These are phyloP conservation scores for Sclerotinia sclerotiorum DNA, from an alignment of 2,329 filamentous ascomycete genomes.

Conservation along the genomic window DNA sequence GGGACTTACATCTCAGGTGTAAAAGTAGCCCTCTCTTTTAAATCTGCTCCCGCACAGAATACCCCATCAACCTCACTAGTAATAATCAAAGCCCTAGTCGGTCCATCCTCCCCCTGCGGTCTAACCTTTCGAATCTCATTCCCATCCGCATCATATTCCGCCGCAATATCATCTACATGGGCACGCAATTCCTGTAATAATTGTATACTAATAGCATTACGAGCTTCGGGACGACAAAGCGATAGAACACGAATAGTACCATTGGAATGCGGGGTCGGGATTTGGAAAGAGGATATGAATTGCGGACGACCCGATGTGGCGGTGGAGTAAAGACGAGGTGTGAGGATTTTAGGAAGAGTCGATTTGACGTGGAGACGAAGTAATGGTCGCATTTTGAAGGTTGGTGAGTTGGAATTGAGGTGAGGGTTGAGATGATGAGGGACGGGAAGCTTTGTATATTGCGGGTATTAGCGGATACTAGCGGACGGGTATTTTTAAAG, in stretches of 20 bases:
- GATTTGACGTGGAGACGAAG: conserved; percentile 14
- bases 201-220: conserved; percentile 85
- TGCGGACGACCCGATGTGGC: conserved; percentile 18
- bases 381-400: conserved; percentile 11
- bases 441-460: background rate
- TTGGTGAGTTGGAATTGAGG: background rate
- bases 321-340: conserved; percentile 25
- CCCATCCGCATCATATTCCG: conserved; percentile 57
- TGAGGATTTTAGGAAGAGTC: conserved; percentile 23
- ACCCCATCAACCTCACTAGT: conserved; percentile 81
- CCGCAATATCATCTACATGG: conserved; percentile 71
- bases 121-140: conserved; percentile 54
- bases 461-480: conserved; percentile 2
- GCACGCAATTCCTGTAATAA: conserved; percentile 70
- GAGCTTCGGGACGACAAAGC: conserved; percentile 78
- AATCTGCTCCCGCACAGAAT: conserved; percentile 92
- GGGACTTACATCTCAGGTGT: conserved; percentile 66
- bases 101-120: conserved; percentile 48
- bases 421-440: background rate
- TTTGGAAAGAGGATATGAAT: conserved; percentile 22
- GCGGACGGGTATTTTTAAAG: background rate
- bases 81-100: conserved; percentile 78
- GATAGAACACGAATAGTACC: conserved; percentile 87
- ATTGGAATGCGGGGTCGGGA: conserved; percentile 18
- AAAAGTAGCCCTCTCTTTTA: conserved; percentile 83